Percentiles rank a stretch among this genome's conserved stretches.
These are phyloP conservation scores for Penicillium nucicola DNA, from an alignment of 495 filamentous ascomycete genomes.

Conservation along the genomic window DNA sequence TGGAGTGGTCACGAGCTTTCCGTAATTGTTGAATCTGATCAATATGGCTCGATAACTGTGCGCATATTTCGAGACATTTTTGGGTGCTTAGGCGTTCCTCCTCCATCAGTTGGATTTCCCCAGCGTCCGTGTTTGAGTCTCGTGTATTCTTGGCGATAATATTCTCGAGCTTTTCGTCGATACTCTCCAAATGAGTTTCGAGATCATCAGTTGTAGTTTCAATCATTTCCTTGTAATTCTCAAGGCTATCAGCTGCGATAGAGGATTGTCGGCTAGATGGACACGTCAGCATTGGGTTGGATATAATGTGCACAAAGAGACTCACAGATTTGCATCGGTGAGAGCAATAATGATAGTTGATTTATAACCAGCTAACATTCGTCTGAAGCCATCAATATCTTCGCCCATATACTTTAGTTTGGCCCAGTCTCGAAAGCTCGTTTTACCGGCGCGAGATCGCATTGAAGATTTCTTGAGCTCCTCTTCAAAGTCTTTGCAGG, in stretches of 20 bases:
- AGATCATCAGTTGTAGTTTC: slow-evolving; percentile 35
- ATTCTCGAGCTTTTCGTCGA: slow-evolving; percentile 32
- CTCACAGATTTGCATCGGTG: slow-evolving; percentile 37
- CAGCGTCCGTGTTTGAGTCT: slow-evolving; percentile 20
- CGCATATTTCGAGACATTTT: slow-evolving; percentile 43
- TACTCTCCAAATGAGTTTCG: slow-evolving; percentile 31
- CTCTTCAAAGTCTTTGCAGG: slow-evolving; percentile 25
- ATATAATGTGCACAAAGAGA: slow-evolving; percentile 8
- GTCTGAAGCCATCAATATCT: slow-evolving; percentile 28
- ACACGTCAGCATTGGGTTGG: slow-evolving; percentile 1
- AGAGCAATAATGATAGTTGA: slow-evolving; percentile 39
- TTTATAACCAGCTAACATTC: slow-evolving; percentile 37
- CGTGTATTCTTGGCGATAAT: slow-evolving; percentile 10
- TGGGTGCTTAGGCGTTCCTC: slow-evolving; percentile 40
- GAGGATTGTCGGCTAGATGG: slow-evolving; percentile 23
- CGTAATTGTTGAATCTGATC: slow-evolving; percentile 24
- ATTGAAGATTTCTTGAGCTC: slow-evolving; percentile 18
- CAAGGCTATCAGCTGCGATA: slow-evolving; percentile 25
- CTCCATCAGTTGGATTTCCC: slow-evolving; percentile 27
- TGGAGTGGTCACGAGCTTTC: background rate
- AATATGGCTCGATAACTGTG: slow-evolving; percentile 33
- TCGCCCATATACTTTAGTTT: slow-evolving; percentile 27
- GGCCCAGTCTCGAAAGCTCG: slow-evolving; percentile 30
- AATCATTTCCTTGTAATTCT: slow-evolving; percentile 34
- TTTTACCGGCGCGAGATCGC: slow-evolving; percentile 9